Evolutionary conservation across 306 rosid species (phyloP), one percentile per base, ranked within the genome.

Genomic region (Vigna trinervia): DNA sequence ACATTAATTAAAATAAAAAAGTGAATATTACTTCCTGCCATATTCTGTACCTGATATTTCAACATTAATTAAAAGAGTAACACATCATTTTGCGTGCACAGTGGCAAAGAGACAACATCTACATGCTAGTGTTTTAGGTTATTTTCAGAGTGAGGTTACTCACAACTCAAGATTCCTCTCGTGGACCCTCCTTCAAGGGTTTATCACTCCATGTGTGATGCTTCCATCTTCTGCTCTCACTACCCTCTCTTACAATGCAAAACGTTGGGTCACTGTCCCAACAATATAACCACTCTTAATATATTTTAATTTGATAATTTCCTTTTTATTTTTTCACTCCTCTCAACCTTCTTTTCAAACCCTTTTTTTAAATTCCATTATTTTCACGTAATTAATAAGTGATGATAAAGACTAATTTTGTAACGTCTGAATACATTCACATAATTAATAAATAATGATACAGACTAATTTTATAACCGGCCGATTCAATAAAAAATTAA

Each of bases 161-260:
- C 81, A 41, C 70, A 73, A 71, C 81, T 74, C 83, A 78, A 85
- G 97, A 87, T 90, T 92, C 89, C 51, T 56, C 32, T 9, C 61
- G 89, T 86, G 89, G 94, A 68, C 93, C 93, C 85, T 41, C 47
- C 13, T 52, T 47, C 71, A 39, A 76, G 87, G 88, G 80, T 85
- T 86, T 80, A 84, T 79, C 77, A 82, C 89, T 82, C 78, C 96
- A 88, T 90, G 92, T 88, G 93, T 88, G 85, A 82, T 85, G 89
- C 87, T 88, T 86, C 78, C 86, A 70, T 85, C 81, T 80, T 81
- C 86, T 83, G 81, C 73, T 77, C 28, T 79, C 32, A 58, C 41
- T 64, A 78, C 85, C 52, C 84, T 65, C 78, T 76, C 19, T 50
- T 11, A 11, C 15, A 56, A 54, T 80, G 48, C 74, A 63, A 71